phyloP scores from a whole-genome alignment of 1,284 basidiomycete genomes.

The Flammula alnicola region DNA sequence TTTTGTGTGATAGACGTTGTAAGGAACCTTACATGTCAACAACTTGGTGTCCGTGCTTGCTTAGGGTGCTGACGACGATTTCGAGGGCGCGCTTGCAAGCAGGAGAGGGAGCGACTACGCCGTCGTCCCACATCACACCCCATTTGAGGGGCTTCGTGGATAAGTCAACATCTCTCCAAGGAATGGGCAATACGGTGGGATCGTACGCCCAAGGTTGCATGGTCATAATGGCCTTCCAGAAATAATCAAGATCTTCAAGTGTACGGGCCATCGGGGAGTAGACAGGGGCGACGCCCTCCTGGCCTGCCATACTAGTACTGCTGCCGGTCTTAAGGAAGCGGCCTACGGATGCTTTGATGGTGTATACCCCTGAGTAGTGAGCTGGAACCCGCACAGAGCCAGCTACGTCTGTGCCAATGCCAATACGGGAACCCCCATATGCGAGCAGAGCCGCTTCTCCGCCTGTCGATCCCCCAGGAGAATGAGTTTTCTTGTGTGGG shows the following conservation, averaged over 20 bases:
- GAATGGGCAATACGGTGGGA: slow-evolving; percentile 57
- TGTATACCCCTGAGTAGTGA: slow-evolving; percentile 71
- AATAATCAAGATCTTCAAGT: slow-evolving; percentile 68
- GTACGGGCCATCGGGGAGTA: slow-evolving; percentile 74
- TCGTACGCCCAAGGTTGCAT: slow-evolving; percentile 68
- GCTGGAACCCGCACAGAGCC: slow-evolving; percentile 79
- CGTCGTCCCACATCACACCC: slow-evolving; percentile 61
- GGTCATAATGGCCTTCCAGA: slow-evolving; percentile 61
- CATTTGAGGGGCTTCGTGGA: slow-evolving; percentile 48
- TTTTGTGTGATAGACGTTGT: not conserved
- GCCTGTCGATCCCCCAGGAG: slow-evolving; percentile 72
- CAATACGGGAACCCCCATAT: slow-evolving; percentile 70
- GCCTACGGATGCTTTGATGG: slow-evolving; percentile 59
- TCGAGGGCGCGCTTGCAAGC: slow-evolving; percentile 71
- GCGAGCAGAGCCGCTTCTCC: slow-evolving; percentile 76
- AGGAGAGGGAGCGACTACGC: slow-evolving; percentile 59
- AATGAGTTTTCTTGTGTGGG: slow-evolving; percentile 61
- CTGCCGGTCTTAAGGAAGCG: slow-evolving; percentile 57
- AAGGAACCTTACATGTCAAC: slow-evolving; percentile 52
- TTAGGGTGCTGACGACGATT: slow-evolving; percentile 58
- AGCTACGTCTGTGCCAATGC: slow-evolving; percentile 76
- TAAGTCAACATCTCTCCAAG: slow-evolving; percentile 56
- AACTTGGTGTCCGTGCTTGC: slow-evolving; percentile 64
- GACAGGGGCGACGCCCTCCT: slow-evolving; percentile 62
- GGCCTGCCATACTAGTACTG: slow-evolving; percentile 54